Conservation (phyloP, 2,329 filamentous ascomycete species). For the Ampelomyces quisqualis region DNA sequence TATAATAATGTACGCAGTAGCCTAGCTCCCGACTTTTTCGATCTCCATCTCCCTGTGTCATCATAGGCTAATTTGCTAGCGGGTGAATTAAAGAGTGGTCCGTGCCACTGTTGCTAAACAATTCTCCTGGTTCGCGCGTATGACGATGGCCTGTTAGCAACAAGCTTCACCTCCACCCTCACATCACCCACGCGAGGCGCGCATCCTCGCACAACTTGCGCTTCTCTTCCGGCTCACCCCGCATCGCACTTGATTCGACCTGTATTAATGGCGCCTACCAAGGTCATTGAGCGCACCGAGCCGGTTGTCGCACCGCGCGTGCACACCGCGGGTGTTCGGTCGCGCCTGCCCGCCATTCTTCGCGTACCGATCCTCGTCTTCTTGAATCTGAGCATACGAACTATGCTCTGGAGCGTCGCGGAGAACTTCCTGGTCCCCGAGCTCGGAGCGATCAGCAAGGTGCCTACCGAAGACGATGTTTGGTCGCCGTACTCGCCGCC, state of each 20-base stretch:
- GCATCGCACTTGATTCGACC: not conserved
- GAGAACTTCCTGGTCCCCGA: constrained; percentile 63
- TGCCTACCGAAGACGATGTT: constrained; percentile 58
- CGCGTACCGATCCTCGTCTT: constrained; percentile 50
- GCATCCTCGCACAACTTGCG: constrained; percentile 13
- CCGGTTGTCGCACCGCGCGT: constrained; percentile 28
- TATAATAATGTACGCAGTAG: no score
- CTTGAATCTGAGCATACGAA: constrained; percentile 62
- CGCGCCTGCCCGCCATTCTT: constrained; percentile 39
- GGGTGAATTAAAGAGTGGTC: not conserved
- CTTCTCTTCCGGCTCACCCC: constrained; percentile 4
- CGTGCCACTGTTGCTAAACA: not conserved
- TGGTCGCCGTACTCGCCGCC: constrained; percentile 54
- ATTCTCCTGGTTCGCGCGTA: not conserved
- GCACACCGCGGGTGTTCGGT: constrained; percentile 26
- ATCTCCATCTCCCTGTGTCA: no score
- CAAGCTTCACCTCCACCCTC: constrained; percentile 3
- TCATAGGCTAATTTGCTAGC: no score
- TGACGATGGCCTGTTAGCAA: constrained; percentile 2
- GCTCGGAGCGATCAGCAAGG: constrained; percentile 66
- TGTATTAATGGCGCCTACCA: constrained; percentile 26
- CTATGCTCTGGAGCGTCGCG: constrained; percentile 63
- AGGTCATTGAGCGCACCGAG: constrained; percentile 30
- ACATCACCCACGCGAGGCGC: constrained; percentile 18
- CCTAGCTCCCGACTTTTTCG: no score